phyloP scores from a whole-genome alignment of 331 rosid genomes.

The Telfairia occidentalis region DNA sequence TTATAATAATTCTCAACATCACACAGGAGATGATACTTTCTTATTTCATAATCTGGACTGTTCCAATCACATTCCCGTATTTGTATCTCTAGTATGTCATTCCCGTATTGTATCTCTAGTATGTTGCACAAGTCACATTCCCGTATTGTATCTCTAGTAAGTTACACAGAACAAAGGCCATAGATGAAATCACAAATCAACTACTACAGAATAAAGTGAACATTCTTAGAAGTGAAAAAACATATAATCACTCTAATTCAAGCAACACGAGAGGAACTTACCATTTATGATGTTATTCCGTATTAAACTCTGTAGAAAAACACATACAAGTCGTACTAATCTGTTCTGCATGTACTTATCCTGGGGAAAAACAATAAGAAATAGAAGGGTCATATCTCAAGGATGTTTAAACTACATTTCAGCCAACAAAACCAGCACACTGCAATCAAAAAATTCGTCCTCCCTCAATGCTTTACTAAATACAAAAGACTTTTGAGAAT shows the following conservation, averaged over 20 bases:
- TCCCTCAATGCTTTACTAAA: not conserved
- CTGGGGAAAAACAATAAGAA: slow-evolving; percentile 31
- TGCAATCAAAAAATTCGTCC: not conserved
- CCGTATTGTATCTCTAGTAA: not conserved
- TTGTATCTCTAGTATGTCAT: not conserved
- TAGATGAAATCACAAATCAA: not conserved
- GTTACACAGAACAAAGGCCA: not conserved
- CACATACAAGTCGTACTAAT: slow-evolving; percentile 94
- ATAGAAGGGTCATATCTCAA: not conserved
- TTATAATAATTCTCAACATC: not conserved
- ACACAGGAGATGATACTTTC: not conserved
- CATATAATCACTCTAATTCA: not conserved
- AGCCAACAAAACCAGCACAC: not conserved
- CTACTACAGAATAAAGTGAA: not conserved
- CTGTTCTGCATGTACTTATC: slow-evolving; percentile 99
- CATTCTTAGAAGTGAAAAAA: not conserved
- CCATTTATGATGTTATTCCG: slow-evolving; percentile 91
- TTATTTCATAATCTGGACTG: not conserved
- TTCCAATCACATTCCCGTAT: not conserved
- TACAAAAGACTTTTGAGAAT: not conserved
- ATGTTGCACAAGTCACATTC: no score
- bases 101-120: no score
- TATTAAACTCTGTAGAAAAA: slow-evolving; percentile 89
- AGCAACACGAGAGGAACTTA: slow-evolving; percentile 27
- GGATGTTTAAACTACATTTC: not conserved